Evolutionary conservation across 768 basidiomycete genomes (phyloP), one percentile per base, ranked within the genome.

Genomic region (Mycena crocata): DNA sequence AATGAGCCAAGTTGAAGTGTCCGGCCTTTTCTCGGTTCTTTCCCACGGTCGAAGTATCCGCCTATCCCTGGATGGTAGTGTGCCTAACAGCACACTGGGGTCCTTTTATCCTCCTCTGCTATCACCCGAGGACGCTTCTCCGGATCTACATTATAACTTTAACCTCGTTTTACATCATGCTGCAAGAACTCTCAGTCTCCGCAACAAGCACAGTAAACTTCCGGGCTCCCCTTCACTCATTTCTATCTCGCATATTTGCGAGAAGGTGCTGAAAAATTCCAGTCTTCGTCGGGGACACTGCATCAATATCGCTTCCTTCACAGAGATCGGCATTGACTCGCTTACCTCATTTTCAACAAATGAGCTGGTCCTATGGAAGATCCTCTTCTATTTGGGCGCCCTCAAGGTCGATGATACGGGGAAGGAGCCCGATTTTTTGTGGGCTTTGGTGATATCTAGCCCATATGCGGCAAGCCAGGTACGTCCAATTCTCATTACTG

Each of bases 311-410:
- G 3, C 60, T n/a, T 50, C 39, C 2, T 23, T 60, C 39, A 10
- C 5, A 19, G 32, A 30, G 15, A 15, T 30, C 35, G 5, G 9
- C 30, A 2, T 6, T 34, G 8, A 7, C 6, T 34, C 30, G 0
- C 39, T 61, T 21, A 1, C 14, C 37, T 26, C 5, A 8, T 32
- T 32, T 26, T 4, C 34, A 6, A 39, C 23, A 21, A 39, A 28
- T 17, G 59, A 61, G 23, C 26, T 21, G 31, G 39, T 4, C 6
- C 37, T 61, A 5, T 51, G 50, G 28, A 32, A 10, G 8, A 14
- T 61, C 9, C 39, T 61, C 4, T 61, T 42, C 28, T 52, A 42
- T 21, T 21, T 52, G n/a, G 60, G 60, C 10, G 48, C 39, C 19
- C 49, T 61, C 30, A 21, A 24, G n/a, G 32, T 54, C 26, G 23